Evolutionary conservation across 257 asterid species (phyloP).

Genomic region (Solanum chiquidenum): DNA sequence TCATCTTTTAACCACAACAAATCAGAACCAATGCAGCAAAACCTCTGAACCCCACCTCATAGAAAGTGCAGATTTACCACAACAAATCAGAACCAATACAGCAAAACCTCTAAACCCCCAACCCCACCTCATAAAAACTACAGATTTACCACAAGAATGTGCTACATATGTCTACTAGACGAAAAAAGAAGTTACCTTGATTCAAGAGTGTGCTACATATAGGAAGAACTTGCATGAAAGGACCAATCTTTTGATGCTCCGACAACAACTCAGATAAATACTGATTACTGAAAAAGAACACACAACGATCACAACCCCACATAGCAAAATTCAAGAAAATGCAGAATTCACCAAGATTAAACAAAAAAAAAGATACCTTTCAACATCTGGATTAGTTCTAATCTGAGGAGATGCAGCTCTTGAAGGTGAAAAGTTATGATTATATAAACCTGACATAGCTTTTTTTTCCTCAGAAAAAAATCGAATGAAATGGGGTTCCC

Average conservation of each 20-base stretch:
- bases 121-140: background rate
- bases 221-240: constrained; percentile 93
- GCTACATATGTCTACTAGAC: constrained; percentile 22
- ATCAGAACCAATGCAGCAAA: background rate
- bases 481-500: background rate
- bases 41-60: background rate
- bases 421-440: constrained; percentile 76
- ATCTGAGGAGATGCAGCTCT: constrained; percentile 85
- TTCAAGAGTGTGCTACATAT: constrained; percentile 76
- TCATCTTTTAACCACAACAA: background rate
- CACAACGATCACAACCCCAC: background rate
- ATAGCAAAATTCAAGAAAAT: background rate
- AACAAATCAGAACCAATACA: background rate
- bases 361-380: constrained; percentile 28
- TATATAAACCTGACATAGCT: constrained; percentile 60
- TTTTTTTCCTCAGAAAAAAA: background rate
- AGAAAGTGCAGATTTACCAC: background rate
- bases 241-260: constrained; percentile 94
- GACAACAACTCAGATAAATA: constrained; percentile 87
- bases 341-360: background rate
- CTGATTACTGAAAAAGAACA: constrained; percentile 42
- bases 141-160: constrained; percentile 32
- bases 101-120: background rate
- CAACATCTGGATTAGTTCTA: constrained; percentile 57
- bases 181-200: constrained; percentile 42